A percentile compares a stretch with the other conserved stretches of the same genome.
These are phyloP conservation scores for Penicillium parvum DNA, from an alignment of 495 filamentous ascomycete genomes.

Conservation along the genomic window DNA sequence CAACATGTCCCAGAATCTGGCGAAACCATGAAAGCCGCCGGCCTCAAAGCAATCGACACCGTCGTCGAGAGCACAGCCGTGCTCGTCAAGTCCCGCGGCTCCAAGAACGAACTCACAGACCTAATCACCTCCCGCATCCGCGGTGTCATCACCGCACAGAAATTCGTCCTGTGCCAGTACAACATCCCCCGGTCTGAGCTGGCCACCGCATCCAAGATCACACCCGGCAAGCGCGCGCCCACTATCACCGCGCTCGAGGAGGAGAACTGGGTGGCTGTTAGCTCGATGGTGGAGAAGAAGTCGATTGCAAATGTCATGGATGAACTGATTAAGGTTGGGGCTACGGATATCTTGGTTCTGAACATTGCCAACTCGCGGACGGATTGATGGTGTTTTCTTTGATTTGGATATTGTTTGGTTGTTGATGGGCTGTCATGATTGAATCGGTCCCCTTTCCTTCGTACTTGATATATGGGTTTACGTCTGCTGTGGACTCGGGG, in stretches of 20 bases:
- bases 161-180: constrained; percentile 93
- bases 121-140: constrained; percentile 77
- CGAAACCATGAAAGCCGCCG: constrained; percentile 95
- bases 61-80: constrained; percentile 82
- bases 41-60: constrained; percentile 93
- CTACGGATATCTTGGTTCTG: constrained; percentile 81
- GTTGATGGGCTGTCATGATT: no score
- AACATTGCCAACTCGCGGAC: constrained; percentile 82
- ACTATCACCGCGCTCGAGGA: constrained; percentile 84
- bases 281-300: constrained; percentile 91
- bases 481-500: constrained; percentile 10
- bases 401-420: background rate
- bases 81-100: constrained; percentile 83
- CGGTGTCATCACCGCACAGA: constrained; percentile 94
- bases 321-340: constrained; percentile 71
- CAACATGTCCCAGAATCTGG: constrained; percentile 70
- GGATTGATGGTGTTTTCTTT: constrained; percentile 24
- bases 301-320: constrained; percentile 88
- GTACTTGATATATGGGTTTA: constrained; percentile 4
- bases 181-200: constrained; percentile 74
- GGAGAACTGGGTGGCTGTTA: constrained; percentile 88
- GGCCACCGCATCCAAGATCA: constrained; percentile 65
- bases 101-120: constrained; percentile 76
- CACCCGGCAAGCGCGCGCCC: constrained; percentile 91
- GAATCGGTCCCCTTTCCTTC: background rate